Evolutionary conservation across 495 filamentous ascomycete genomes (phyloP), one percentile per base, ranked within the genome.

Genomic region (Mycothermus thermophilus): DNA sequence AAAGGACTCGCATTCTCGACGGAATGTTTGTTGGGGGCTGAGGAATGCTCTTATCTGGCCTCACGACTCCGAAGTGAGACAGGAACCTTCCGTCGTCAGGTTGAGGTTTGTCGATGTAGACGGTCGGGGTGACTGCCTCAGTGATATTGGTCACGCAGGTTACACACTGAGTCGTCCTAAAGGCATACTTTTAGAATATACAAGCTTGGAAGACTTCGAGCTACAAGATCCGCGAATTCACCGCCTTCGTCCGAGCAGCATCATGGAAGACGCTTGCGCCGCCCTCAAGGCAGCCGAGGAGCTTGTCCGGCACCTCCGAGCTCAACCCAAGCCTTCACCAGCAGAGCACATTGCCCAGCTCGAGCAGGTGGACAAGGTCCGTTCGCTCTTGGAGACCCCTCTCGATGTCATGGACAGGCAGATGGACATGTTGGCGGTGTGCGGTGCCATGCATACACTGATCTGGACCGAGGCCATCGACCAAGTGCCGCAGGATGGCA

Each of bases 291-390:
- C 50, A 26, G 52, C 50, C 33, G 46, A 50, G 27, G 36, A 46
- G 27, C 46, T 55, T 20, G 46, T 52, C 23, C 47, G 43, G 8
- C 39, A 43, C 19, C 43, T 48, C 27, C 48, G 48, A 37, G 32
- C 27, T 8, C 24, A 29, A 28, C 30, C 45, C 19, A 31, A 30
- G n/a, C 15, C 36, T 8, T 40, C 43, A 10, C 36, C 40, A 4
- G 40, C 41, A 12, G 32, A 44, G 21, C 47, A 45, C 21, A 19
- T 48, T 15, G 35, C 32, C 15, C 35, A 53, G 8, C 33, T 51
- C 19, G 40, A 41, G 17, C 49, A 42, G 5, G 30, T 38, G 18
- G 41, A 49, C 23, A 35, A 39, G 21, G 30, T 50, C 9, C 44
- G 41, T 13, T 13, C 27, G 5, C 28, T 38, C 6, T 27, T 49